Percentiles rank a stretch among this genome's conserved stretches.
Evolutionary conservation across 2,329 filamentous ascomycete species (phyloP).

Genomic region (Hypoxylon sp.): DNA sequence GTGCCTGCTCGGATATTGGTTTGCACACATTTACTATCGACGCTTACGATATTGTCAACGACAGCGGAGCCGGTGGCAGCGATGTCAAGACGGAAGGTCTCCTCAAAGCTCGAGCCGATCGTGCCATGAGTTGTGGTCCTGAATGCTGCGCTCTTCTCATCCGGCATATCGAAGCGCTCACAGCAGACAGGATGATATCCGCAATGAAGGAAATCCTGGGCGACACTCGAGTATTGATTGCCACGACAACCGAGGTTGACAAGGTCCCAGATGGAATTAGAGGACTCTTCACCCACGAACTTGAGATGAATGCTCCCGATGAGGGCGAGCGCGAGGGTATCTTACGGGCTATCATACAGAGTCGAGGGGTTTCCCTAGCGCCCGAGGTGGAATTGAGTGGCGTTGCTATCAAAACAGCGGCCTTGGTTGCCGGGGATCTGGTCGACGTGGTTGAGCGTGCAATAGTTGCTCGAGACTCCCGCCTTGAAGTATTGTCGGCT

Average conservation of each 20-base stretch:
- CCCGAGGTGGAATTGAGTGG: constrained; percentile 85
- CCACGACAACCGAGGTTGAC: constrained; percentile 94
- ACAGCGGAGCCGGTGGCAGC: constrained; percentile 84
- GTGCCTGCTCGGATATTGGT: constrained; percentile 88
- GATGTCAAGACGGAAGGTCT: constrained; percentile 96
- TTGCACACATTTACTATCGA: constrained; percentile 91
- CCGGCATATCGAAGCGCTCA: constrained; percentile 89
- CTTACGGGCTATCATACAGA: constrained; percentile 79
- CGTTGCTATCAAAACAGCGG: constrained; percentile 94
- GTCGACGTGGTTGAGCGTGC: constrained; percentile 95
- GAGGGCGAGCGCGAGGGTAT: constrained; percentile 93
- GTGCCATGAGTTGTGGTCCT: constrained; percentile 87
- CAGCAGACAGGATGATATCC: constrained; percentile 87
- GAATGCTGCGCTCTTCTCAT: constrained; percentile 88
- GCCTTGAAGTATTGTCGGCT: constrained; percentile 78
- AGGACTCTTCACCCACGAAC: constrained; percentile 92
- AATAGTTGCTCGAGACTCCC: constrained; percentile 77
- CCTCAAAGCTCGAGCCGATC: constrained; percentile 85
- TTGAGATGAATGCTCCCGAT: constrained; percentile 93
- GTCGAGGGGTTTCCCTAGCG: constrained; percentile 80
- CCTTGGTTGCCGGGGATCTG: constrained; percentile 91
- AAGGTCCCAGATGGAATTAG: constrained; percentile 92
- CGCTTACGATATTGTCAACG: constrained; percentile 93
- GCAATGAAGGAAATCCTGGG: constrained; percentile 85
- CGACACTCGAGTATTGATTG: constrained; percentile 85